Percentiles rank a stretch among this genome's conserved stretches.
Conservation (phyloP, 106 monocot species). For the Allium cepa region DNA sequence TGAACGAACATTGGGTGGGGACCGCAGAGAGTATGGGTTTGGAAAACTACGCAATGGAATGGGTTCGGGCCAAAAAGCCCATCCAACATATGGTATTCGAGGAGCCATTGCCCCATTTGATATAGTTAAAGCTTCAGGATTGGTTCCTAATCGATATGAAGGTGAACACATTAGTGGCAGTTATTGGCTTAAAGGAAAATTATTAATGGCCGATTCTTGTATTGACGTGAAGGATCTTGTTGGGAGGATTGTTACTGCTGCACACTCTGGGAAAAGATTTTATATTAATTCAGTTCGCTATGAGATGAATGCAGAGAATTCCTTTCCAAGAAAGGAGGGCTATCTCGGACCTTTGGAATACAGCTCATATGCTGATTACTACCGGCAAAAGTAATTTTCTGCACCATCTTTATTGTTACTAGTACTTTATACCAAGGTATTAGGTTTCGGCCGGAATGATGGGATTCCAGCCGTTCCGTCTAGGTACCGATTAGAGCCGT, state of each 20-base stretch:
- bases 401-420: too few relatives aligned
- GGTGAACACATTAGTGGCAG: constrained; percentile 10
- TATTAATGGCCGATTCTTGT: constrained; percentile 80
- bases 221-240: constrained; percentile 56
- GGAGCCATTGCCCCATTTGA: constrained; percentile 93
- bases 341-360: constrained; percentile 96
- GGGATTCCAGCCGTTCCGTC: too few relatives aligned
- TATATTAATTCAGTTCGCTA: constrained; percentile 83
- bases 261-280: constrained; percentile 95
- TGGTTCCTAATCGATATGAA: constrained; percentile 47
- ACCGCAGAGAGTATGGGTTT: constrained; percentile 97
- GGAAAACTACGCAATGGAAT: constrained; percentile 80
- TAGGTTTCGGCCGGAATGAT: too few relatives aligned
- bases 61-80: constrained; percentile 60
- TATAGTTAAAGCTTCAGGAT: constrained; percentile 85
- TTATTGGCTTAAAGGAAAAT: constrained; percentile 32
- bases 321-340: constrained; percentile 95
- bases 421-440: too few relatives aligned
- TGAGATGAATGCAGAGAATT: constrained; percentile 97
- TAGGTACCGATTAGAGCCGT: too few relatives aligned
- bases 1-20: constrained; percentile 91
- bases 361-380: constrained; percentile 97
- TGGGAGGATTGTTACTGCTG: constrained; percentile 93
- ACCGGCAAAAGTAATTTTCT: constrained; percentile 79
- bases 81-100: constrained; percentile 97